Base-by-base conservation (phyloP, 1,284 basidiomycete genomes). In the Sutorius eximius region DNA sequence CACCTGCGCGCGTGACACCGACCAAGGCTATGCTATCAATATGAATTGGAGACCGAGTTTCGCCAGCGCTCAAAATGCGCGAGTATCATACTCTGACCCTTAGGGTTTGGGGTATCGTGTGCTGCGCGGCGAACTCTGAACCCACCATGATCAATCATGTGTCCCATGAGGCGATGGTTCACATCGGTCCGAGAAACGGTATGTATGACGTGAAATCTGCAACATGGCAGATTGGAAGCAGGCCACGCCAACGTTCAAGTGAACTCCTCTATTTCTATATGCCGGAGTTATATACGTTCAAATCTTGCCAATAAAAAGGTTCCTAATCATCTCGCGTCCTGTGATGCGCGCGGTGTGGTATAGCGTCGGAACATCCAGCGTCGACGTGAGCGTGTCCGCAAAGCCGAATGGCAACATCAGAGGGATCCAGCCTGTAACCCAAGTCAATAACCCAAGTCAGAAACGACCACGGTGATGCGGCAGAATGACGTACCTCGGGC, bases 341-440 rank as follows among this genome's bases (percentile, higher is more conserved):
- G 94, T 94, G 61, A 97, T 83, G 46, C 85, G 76, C 5, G 80
- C 76, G 0, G 95, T 98, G 62, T 87, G 77, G 70, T 86, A 94
- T 56, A 98, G 77, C 0, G 94, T 93, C 11, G 82, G 82, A 50
- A 93, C 62, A 73, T 99, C 96, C 18, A 98, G 82, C 3, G 96
- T 98, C 7, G 95, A 98, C 18, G 85, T 85, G 52, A 98, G 61
- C 7, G 80, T 80, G 71, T 99, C 97, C 18, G 89, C 88, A 41
- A 95, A 82, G 0, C 96, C 96, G 63, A 99, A 98, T 0, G 95
- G 95, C 56, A 95, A 69, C 93, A 95, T 95, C 41, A 86, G 75
- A 1, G 93, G 91, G 63, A 95, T 94, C 91, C 92, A 95, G 38
- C 91, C 91, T 93, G 49, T 1, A 10, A 7, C 8, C 33, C 49